Conservation (phyloP, 441 rosid species). For the Corymbia calophylla region DNA sequence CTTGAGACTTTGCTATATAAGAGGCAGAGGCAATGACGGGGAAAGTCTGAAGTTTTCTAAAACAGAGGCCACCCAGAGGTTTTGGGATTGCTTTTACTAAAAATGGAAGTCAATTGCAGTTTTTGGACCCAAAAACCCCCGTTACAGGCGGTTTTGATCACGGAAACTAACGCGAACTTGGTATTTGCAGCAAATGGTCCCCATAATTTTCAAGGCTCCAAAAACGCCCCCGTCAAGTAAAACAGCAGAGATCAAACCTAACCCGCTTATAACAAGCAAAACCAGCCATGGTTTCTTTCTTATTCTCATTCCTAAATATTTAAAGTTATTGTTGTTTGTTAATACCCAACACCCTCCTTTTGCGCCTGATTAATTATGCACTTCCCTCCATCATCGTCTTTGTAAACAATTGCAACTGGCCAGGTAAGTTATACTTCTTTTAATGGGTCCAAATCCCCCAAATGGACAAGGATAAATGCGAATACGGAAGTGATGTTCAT, state of each 20-base stretch:
- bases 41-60: too few relatives aligned
- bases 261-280: conserved; percentile 2
- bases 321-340: not conserved
- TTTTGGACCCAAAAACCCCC: not conserved
- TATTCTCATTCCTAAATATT: too few relatives aligned
- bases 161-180: not conserved
- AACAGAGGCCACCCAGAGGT: not conserved
- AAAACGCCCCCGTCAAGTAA: conserved; percentile 24
- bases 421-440: not conserved
- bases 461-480: not conserved
- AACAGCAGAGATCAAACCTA: conserved; percentile 14
- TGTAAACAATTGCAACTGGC: not conserved
- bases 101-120: not conserved
- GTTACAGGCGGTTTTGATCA: not conserved
- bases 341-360: not conserved
- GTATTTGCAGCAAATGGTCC: not conserved
- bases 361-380: not conserved
- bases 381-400: not conserved
- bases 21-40: not conserved
- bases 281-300: conserved; percentile 11
- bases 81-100: not conserved
- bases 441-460: not conserved
- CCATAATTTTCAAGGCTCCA: not conserved
- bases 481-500: not conserved
- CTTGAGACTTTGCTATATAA: not conserved